Evolutionary conservation across 306 rosid species (phyloP).

Genomic region (Cicer judaicum): DNA sequence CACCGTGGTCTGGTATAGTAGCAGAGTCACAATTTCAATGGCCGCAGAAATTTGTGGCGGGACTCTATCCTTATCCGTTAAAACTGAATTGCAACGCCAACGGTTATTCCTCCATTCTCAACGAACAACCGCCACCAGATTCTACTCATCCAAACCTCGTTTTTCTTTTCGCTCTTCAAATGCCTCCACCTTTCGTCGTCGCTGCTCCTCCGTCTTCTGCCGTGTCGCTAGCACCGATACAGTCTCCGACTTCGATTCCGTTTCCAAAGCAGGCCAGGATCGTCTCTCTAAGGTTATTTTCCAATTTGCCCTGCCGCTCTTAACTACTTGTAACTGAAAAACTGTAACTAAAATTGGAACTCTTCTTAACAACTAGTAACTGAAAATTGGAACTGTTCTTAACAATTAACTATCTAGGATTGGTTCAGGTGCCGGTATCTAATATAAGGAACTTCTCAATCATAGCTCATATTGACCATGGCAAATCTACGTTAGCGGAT

Average conservation of each 20-base stretch:
- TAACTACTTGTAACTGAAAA: neutral
- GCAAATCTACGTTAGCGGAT: conserved; percentile 87
- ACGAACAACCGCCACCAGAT: conserved; percentile 39
- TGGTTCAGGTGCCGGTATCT: conserved; percentile 75
- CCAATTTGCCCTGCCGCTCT: neutral
- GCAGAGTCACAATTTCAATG: conserved; percentile 50
- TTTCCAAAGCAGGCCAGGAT: conserved; percentile 64
- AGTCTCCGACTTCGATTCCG: conserved; percentile 54
- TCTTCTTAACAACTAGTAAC: neutral
- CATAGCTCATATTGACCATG: conserved; percentile 94
- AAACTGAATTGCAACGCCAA: conserved; percentile 43
- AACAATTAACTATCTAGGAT: neutral
- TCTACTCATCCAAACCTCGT: conserved; percentile 37
- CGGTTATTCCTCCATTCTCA: conserved; percentile 22
- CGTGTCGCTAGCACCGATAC: conserved; percentile 48
- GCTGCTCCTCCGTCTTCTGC: conserved; percentile 49
- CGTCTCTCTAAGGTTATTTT: conserved; percentile 70
- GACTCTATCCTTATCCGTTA: conserved; percentile 75
- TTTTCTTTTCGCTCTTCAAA: conserved; percentile 37
- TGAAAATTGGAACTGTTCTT: neutral
- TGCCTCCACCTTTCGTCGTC: conserved; percentile 41
- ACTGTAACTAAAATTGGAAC: neutral
- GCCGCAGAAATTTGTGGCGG: conserved; percentile 66
- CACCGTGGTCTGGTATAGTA: neutral
- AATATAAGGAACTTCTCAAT: conserved; percentile 79